A percentile compares a stretch with the other conserved stretches of the same genome.
Evolutionary conservation across 305 asterid genomes (phyloP).

Genomic region (Fraxinus greggii): DNA sequence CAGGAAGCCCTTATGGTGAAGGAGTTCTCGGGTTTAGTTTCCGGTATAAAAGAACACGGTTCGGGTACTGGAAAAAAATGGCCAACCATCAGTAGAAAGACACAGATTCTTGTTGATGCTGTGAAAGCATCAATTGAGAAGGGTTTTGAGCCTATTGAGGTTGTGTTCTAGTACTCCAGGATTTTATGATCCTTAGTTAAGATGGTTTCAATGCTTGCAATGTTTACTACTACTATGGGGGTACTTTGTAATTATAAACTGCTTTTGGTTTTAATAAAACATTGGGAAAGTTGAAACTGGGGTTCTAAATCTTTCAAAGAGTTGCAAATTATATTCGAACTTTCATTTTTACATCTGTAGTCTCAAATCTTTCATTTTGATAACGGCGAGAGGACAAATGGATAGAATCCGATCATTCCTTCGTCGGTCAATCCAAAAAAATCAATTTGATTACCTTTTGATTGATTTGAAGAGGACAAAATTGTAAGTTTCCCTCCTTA

Average conservation of each 20-base stretch:
- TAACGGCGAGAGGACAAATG: not conserved
- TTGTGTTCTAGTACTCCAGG: slow-evolving; percentile 7
- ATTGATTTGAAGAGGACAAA: too few relatives aligned
- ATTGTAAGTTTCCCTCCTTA: too few relatives aligned
- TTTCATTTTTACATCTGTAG: too few relatives aligned
- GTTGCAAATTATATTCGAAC: too few relatives aligned
- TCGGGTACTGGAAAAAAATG: slow-evolving; percentile 65
- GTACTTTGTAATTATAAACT: not conserved
- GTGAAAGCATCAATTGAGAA: slow-evolving; percentile 67
- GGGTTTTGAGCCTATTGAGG: slow-evolving; percentile 55
- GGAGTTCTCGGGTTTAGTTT: slow-evolving; percentile 62
- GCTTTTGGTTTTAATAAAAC: not conserved
- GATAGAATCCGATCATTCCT: too few relatives aligned
- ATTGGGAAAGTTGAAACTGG: not conserved
- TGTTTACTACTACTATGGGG: not conserved
- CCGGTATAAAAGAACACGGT: slow-evolving; percentile 42
- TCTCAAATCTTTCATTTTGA: too few relatives aligned
- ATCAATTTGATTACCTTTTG: too few relatives aligned
- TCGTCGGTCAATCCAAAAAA: too few relatives aligned
- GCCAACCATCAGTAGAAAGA: slow-evolving; percentile 67
- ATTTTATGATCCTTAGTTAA: not conserved
- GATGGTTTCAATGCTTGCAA: not conserved
- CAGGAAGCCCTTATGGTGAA: slow-evolving; percentile 83
- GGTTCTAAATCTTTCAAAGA: not conserved
- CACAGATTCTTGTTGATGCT: slow-evolving; percentile 72